Evolutionary conservation across 495 filamentous ascomycete species (phyloP).

Genomic region (Venustampulla echinocandica): DNA sequence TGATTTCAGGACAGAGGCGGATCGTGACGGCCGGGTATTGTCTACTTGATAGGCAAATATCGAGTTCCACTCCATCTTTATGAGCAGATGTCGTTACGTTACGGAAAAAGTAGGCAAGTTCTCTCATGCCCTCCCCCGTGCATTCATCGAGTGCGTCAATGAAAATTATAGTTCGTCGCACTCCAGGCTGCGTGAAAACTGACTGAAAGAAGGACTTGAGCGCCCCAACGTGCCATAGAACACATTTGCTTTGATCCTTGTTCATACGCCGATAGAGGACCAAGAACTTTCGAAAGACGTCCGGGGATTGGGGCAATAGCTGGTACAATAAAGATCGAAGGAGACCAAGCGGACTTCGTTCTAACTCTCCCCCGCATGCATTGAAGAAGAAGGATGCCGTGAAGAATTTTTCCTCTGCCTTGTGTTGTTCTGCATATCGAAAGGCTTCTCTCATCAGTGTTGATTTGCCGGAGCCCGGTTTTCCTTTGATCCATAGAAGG

Average conservation of each 20-base stretch:
- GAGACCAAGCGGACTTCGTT: slow-evolving; percentile 26
- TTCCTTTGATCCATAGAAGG: slow-evolving; percentile 50
- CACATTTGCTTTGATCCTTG: slow-evolving; percentile 9
- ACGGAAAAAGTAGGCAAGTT: slow-evolving; percentile 16
- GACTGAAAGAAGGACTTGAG: slow-evolving; percentile 2
- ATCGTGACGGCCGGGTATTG: slow-evolving; percentile 26
- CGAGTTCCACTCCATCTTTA: slow-evolving; percentile 4
- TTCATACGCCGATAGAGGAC: slow-evolving; percentile 3
- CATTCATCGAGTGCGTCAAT: slow-evolving; percentile 30
- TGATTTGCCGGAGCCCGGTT: slow-evolving; percentile 48
- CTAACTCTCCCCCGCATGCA: slow-evolving; percentile 26
- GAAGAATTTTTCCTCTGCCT: slow-evolving; percentile 1
- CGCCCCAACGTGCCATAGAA: slow-evolving; percentile 18
- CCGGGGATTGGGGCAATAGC: slow-evolving; percentile 18
- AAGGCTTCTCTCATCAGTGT: slow-evolving; percentile 35
- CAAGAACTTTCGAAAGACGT: slow-evolving; percentile 3
- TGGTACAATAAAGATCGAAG: slow-evolving; percentile 31
- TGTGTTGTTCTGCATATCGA: not conserved
- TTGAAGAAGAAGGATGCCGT: slow-evolving; percentile 31
- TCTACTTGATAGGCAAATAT: slow-evolving; percentile 30
- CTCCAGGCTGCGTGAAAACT: slow-evolving; percentile 10
- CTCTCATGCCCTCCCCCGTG: slow-evolving; percentile 22
- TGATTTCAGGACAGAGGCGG: no score
- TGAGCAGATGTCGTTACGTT: slow-evolving; percentile 13
- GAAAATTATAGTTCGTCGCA: slow-evolving; percentile 14